These are phyloP conservation scores for Wallacemonas sp. DNA, from an alignment of 208 protist species.

Conservation along the genomic window DNA sequence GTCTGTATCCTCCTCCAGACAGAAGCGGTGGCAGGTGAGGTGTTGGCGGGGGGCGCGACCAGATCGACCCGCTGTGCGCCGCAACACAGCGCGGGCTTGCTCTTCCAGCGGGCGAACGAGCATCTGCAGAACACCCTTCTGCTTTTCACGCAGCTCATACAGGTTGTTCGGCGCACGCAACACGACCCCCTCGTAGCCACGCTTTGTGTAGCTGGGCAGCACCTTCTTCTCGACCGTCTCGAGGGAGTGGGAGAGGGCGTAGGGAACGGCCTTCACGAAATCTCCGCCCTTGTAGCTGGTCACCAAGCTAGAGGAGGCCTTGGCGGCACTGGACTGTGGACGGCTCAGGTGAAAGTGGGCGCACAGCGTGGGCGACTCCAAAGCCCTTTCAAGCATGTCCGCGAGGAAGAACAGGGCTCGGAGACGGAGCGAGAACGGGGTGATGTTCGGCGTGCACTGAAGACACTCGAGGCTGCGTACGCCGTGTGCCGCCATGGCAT, in stretches of 20 bases:
- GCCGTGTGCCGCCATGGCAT: conserved; percentile 22
- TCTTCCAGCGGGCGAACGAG: conserved; percentile 44
- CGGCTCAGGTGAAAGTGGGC: conserved; percentile 39
- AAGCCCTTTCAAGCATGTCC: conserved; percentile 42
- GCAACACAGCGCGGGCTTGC: conserved; percentile 1
- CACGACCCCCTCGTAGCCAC: conserved; percentile 83
- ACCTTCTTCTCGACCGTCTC: conserved; percentile 47
- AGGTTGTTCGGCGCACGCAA: conserved; percentile 72
- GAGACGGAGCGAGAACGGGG: conserved; percentile 81
- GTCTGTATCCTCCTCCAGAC: not conserved
- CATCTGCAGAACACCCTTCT: conserved; percentile 42
- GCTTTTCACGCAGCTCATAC: conserved; percentile 79
- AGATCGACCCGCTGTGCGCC: not conserved
- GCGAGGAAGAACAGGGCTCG: conserved; percentile 76
- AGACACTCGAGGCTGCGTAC: conserved; percentile 64
- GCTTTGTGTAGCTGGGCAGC: conserved; percentile 46
- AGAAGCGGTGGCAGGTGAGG: not conserved
- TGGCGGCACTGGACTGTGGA: too few relatives aligned
- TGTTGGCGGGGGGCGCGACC: conserved; percentile 16
- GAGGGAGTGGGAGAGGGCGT: conserved; percentile 55
- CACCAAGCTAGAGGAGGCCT: not conserved
- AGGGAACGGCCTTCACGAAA: conserved; percentile 68
- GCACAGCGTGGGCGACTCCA: conserved; percentile 42
- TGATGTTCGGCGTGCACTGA: conserved; percentile 71
- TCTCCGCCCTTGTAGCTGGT: conserved; percentile 35